Base-by-base conservation (phyloP, 2,329 filamentous ascomycete species). In the Paecilomyces variotii region DNA sequence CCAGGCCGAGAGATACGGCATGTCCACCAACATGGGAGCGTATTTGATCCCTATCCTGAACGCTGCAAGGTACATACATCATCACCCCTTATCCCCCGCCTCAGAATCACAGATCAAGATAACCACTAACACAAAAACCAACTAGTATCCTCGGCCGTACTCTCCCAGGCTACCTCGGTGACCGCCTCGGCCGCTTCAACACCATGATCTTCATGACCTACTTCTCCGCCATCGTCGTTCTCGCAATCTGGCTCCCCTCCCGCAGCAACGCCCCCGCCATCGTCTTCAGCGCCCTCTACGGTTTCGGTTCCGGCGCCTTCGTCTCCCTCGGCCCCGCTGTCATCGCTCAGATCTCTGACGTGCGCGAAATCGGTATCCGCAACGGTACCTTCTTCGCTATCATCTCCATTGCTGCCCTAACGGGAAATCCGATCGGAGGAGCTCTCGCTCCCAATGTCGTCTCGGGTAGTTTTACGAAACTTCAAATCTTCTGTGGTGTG, bases 331-430 rank as follows among this genome's bases (percentile, higher is more conserved):
- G 78, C 0, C 84, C 87, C 0, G 80, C 86, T 0, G 74, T 88
- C n/a, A 77, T 91, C 27, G 86, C 86, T 3, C 86, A 90, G 65
- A 87, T 90, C 60, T 85, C 82, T 1, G 85, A 88, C 50, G 81
- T 89, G 35, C 78, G 82, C 49, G 80, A 89, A 69, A 85, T 90
- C 52, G 89, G 88, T 24, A 81, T 85, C 1, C 78, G 87, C 2
- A 84, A 80, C 2, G 88, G 88, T 0, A 79, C 81, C 0, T 76
- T 84, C n/a, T 88, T 87, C 67, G 80, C 83, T 19, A 68, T 84
- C 55, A 77, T 84, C 60, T 79, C 83, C 1, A 72, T 90, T 25
- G 87, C 84, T 5, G 85, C 84, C 1, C 74, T 91, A 53, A 84
- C 83, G 0, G 86, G 87, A 0, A 84, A 80, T 53, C 88, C 88